Evolutionary conservation across 805 yeast genomes (phyloP), one percentile per base, ranked within the genome.

Genomic region (Metschnikowia gruessii): DNA sequence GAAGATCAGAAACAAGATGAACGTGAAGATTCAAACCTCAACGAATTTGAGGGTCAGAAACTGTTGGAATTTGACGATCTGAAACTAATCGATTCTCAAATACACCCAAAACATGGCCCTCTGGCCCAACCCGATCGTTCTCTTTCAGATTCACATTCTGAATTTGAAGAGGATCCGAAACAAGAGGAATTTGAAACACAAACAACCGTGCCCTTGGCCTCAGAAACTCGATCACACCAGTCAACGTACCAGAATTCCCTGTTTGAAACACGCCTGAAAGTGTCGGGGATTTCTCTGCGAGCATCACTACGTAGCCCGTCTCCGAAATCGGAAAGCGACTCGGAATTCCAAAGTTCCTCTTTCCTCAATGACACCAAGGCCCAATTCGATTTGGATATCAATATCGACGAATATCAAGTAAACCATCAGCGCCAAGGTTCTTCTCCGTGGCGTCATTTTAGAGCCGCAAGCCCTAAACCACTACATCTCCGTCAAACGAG

Each of bases 321-420:
- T 17, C 29, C 29, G 15, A 40, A 35, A 28, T 33, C 48, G 13
- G 40, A 37, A 17, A 42, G 41, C 10, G 48, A 33, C 4, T 30
- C 46, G 4, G 48, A 51, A 16, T 51, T 53, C 30, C 55, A 51
- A 24, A 46, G 41, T 36, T 45, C 52, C 1, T 43, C 54, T 5
- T 48, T 54, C 62, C 26, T 46, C 36, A 48, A 52, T 51, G 52
- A 51, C 19, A 43, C 60, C 2, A 44, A 42, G n/a, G 55, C 45
- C 15, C 54, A 54, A 15, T 53, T 56, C 29, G 57, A 54, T 24
- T 42, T 47, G 28, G 60, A 56, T 29, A 51, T 56, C 37, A 47
- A 52, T 34, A 42, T 55, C n/a, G 56, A 56, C 44, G 47, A 52
- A 18, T 48, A 43, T 48, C 40, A 41, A 37, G 32, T 45, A 18